A percentile compares a stretch with the other conserved stretches of the same genome.
Evolutionary conservation across 176 grass and related monocot species (phyloP).

Genomic region (Aegilops speltoides): DNA sequence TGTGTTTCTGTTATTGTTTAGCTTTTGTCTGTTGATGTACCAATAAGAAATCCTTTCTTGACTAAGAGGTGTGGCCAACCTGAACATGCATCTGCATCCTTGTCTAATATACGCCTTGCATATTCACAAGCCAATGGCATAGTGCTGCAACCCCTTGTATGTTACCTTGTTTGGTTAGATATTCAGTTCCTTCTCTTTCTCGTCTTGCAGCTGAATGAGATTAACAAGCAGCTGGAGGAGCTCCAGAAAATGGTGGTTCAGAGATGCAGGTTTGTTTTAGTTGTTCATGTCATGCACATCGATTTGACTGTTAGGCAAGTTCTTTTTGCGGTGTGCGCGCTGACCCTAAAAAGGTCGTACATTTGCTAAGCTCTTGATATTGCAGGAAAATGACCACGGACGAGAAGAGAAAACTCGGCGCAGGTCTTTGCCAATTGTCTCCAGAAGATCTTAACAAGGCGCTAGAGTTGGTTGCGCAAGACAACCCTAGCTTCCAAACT

Average conservation of each 20-base stretch:
- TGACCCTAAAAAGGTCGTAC: neutral
- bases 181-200: constrained; percentile 26
- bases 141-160: neutral
- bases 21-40: constrained; percentile 11
- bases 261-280: constrained; percentile 74
- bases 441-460: constrained; percentile 87
- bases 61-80: neutral
- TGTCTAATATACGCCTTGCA: neutral
- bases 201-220: constrained; percentile 64
- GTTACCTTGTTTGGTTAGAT: constrained; percentile 1
- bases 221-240: constrained; percentile 66
- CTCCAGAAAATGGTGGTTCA: constrained; percentile 63
- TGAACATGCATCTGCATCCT: constrained; percentile 8
- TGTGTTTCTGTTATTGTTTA: constrained; percentile 11
- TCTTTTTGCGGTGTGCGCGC: too few species aligned
- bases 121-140: neutral
- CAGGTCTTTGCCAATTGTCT: constrained; percentile 74
- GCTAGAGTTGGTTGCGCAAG: constrained; percentile 87
- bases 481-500: constrained; percentile 76
- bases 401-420: constrained; percentile 94
- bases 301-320: too few species aligned
- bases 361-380: constrained; percentile 16
- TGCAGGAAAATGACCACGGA: constrained; percentile 92
- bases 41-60: neutral
- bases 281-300: neutral